Conservation (phyloP, 202 grass and related monocot genomes). For the Digitaria exilis region DNA sequence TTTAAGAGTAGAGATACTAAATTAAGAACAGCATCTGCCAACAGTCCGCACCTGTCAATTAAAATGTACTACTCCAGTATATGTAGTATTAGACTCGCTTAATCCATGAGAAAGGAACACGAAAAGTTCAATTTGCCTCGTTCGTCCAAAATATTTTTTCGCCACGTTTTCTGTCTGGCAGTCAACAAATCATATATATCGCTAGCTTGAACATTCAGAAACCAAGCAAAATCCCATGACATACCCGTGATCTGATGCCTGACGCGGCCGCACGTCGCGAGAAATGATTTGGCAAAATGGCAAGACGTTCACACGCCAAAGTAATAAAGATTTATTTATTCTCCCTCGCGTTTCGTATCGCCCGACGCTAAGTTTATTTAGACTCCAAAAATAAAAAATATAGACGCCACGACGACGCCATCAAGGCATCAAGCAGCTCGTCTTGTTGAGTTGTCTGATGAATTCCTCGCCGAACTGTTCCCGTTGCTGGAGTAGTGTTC, state of each 20-base stretch:
- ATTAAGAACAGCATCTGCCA: no score
- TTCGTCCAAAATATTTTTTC: neutral
- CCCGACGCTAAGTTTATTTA: neutral
- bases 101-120: neutral
- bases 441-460: no score
- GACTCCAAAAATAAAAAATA: no score
- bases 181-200: constrained; percentile 12
- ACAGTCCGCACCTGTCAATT: no score
- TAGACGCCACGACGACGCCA: no score
- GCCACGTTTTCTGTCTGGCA: neutral
- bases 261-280: neutral
- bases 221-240: neutral
- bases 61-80: no score
- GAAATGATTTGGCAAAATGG: neutral
- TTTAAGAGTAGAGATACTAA: no score
- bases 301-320: neutral
- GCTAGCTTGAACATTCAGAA: neutral
- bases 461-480: no score
- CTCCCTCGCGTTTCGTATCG: neutral
- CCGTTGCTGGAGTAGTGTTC: neutral
- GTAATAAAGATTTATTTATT: no score
- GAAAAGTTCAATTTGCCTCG: constrained; percentile 19
- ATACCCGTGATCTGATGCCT: neutral
- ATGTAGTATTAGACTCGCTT: neutral
- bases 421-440: no score